Percentiles rank a stretch among this genome's conserved stretches.
Evolutionary conservation across 805 yeast genomes (phyloP).

Genomic region (Candida oleophila): DNA sequence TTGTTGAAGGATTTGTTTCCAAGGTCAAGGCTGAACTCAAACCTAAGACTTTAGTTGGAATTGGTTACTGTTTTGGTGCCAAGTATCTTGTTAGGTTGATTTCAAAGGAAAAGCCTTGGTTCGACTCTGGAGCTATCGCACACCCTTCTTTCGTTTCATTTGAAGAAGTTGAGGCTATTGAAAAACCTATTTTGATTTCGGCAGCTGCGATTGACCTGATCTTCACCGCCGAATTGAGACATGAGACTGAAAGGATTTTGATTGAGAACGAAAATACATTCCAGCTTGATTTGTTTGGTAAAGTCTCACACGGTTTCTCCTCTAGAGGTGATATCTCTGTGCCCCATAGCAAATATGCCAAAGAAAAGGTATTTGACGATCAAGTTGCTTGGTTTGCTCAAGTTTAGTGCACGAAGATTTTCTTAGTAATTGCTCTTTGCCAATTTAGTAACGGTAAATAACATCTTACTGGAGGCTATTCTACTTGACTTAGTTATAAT

Average conservation of each 20-base stretch:
- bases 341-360: constrained; percentile 59
- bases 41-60: constrained; percentile 52
- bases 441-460: no score
- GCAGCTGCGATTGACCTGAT: constrained; percentile 71
- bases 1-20: constrained; percentile 48
- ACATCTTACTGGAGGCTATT: no score
- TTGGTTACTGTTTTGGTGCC: constrained; percentile 89
- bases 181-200: constrained; percentile 60
- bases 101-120: constrained; percentile 26
- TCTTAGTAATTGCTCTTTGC: no score
- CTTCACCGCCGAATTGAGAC: constrained; percentile 66
- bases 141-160: constrained; percentile 77
- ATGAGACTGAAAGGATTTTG: constrained; percentile 57
- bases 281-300: constrained; percentile 60
- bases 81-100: constrained; percentile 59
- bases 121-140: constrained; percentile 62
- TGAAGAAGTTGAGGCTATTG: constrained; percentile 61
- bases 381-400: constrained; percentile 30
- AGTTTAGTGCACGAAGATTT: no score
- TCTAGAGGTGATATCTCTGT: constrained; percentile 67
- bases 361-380: constrained; percentile 58
- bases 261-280: constrained; percentile 48
- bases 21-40: constrained; percentile 38
- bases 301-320: constrained; percentile 75
- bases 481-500: no score